A percentile compares a stretch with the other conserved stretches of the same genome.
phyloP scores from a whole-genome alignment of 2,329 filamentous ascomycete genomes.

The Ophiostoma pallidulum region DNA sequence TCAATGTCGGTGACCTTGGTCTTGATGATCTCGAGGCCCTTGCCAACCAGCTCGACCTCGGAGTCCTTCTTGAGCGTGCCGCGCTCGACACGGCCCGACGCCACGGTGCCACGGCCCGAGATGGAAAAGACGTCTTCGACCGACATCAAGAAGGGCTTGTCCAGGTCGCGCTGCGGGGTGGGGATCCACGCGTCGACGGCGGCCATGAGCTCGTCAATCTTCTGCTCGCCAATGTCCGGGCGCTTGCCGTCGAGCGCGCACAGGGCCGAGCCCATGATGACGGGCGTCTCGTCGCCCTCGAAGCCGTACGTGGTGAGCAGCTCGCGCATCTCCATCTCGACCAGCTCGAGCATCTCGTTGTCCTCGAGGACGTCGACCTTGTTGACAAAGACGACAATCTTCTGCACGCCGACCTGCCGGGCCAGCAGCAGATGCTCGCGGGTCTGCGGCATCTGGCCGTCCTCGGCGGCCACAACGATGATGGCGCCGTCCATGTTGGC shows the following conservation, averaged over 20 bases:
- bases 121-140: constrained; percentile 91
- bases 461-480: constrained; percentile 95
- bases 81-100: constrained; percentile 94
- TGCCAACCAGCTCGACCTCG: constrained; percentile 91
- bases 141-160: constrained; percentile 99
- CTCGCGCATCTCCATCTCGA: constrained; percentile 99
- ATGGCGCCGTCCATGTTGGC: constrained; percentile 99
- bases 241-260: constrained; percentile 83
- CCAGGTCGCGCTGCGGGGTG: constrained; percentile 82
- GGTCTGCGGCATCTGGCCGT: constrained; percentile 99
- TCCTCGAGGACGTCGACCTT: constrained; percentile 97
- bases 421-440: constrained; percentile 96
- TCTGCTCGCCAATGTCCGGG: constrained; percentile 74
- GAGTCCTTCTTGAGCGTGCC: constrained; percentile 87
- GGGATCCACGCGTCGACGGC: constrained; percentile 96
- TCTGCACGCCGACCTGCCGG: constrained; percentile 96
- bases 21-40: constrained; percentile 73
- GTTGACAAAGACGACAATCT: constrained; percentile 99
- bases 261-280: constrained; percentile 92
- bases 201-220: constrained; percentile 84
- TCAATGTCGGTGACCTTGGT: constrained; percentile 99
- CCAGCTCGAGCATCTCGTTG: constrained; percentile 98
- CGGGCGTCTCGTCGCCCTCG: constrained; percentile 95
- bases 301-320: constrained; percentile 88
- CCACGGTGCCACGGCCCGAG: constrained; percentile 89